A percentile compares a stretch with the other conserved stretches of the same genome.
These are phyloP conservation scores for Penicillium herquei DNA, from an alignment of 495 filamentous ascomycete genomes.

Conservation along the genomic window DNA sequence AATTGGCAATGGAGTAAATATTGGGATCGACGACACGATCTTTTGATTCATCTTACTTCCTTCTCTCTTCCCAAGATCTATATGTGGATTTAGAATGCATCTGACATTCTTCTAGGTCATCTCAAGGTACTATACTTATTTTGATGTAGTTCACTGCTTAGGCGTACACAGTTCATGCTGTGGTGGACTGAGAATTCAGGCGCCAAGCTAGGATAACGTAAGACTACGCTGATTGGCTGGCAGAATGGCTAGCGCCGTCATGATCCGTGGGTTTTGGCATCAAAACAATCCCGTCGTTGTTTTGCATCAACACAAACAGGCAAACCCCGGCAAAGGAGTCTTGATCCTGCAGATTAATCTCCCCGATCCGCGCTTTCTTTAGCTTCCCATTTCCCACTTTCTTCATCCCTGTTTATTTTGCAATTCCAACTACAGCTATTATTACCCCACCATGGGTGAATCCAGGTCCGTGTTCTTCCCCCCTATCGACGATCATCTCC, in stretches of 20 bases:
- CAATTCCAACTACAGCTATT: constrained; percentile 12
- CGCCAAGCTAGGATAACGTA: constrained; percentile 25
- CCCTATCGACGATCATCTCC: constrained; percentile 13
- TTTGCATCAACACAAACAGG: constrained; percentile 30
- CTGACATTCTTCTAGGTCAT: no score
- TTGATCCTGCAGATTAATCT: constrained; percentile 13
- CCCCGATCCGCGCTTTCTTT: neutral
- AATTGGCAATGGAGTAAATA: neutral
- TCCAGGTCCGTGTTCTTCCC: constrained; percentile 44
- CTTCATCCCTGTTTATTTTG: neutral
- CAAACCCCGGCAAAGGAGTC: constrained; percentile 16
- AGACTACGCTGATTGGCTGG: constrained; percentile 30
- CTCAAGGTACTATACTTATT: no score
- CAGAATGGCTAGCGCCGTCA: constrained; percentile 26
- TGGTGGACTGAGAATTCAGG: neutral
- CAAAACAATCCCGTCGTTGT: constrained; percentile 37
- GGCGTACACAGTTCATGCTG: no score
- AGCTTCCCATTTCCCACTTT: neutral
- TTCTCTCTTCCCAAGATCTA: no score
- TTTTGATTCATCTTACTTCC: no score
- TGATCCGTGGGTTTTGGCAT: constrained; percentile 46
- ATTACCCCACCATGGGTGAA: constrained; percentile 54
- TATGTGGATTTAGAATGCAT: no score
- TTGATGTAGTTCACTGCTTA: no score
- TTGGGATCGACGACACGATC: no score